Evolutionary conservation across 169 alveolate species (phyloP).

Genomic region (Plasmodium gaboni): DNA sequence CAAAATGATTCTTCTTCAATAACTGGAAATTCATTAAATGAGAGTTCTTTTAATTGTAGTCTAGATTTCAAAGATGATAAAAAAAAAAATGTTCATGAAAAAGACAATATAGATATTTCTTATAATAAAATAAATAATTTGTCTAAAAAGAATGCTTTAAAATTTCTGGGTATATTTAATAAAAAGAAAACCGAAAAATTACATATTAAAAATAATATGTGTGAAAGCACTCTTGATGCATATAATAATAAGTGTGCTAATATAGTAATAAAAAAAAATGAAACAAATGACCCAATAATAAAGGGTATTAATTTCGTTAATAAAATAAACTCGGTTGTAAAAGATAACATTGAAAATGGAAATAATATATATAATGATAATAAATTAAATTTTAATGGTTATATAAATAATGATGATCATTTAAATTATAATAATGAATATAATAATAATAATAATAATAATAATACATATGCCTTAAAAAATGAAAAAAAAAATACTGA

Average conservation of each 20-base stretch:
- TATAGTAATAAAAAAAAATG: not conserved
- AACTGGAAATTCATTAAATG: constrained; percentile 21
- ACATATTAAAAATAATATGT: not conserved
- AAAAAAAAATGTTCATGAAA: constrained; percentile 23
- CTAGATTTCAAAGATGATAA: constrained; percentile 33
- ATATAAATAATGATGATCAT: not conserved
- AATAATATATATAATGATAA: not conserved
- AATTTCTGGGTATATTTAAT: constrained; percentile 59
- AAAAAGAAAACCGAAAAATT: constrained; percentile 21
- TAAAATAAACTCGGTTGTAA: not conserved
- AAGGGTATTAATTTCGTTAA: not conserved
- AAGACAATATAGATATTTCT: constrained; percentile 2
- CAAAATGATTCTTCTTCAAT: constrained; percentile 28
- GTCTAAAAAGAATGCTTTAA: constrained; percentile 58
- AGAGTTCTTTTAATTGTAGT: constrained; percentile 21
- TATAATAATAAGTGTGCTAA: not conserved
- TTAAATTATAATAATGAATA: not conserved
- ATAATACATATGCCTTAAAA: not conserved
- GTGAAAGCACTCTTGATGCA: constrained; percentile 39
- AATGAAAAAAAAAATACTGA: constrained; percentile 1
- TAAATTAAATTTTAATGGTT: not conserved
- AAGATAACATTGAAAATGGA: not conserved
- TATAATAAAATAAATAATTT: constrained; percentile 21
- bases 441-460: not conserved
- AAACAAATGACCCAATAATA: not conserved